These are phyloP conservation scores for Starmerella riodocensis DNA, from an alignment of 805 yeast species.

Conservation along the genomic window DNA sequence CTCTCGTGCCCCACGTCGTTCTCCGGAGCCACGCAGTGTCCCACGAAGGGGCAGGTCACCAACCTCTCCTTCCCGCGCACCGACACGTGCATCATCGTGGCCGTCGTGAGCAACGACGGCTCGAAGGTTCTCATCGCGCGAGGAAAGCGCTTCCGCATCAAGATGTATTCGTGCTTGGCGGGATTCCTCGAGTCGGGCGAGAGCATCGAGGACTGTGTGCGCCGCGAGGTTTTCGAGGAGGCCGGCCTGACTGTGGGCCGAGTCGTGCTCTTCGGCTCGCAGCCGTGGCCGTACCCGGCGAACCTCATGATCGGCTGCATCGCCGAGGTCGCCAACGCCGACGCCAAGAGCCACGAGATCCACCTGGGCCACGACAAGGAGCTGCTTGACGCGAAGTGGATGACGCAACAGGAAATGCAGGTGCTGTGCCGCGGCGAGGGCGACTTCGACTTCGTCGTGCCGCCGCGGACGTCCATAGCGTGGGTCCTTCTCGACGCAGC, in stretches of 20 bases:
- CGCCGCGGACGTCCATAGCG: slow-evolving; percentile 28
- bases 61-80: slow-evolving; percentile 86
- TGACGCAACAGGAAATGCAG: slow-evolving; percentile 42
- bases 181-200: slow-evolving; percentile 96
- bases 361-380: slow-evolving; percentile 75
- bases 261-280: slow-evolving; percentile 56
- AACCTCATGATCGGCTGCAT: slow-evolving; percentile 88
- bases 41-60: slow-evolving; percentile 37
- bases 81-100: slow-evolving; percentile 77
- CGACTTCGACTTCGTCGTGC: slow-evolving; percentile 20
- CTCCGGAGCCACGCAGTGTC: slow-evolving; percentile 24
- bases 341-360: slow-evolving; percentile 30
- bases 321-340: slow-evolving; percentile 59
- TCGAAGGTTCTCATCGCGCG: slow-evolving; percentile 58
- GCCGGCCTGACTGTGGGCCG: slow-evolving; percentile 59
- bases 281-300: slow-evolving; percentile 98
- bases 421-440: slow-evolving; percentile 25
- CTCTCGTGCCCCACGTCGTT: slow-evolving; percentile 26
- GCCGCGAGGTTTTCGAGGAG: slow-evolving; percentile 90
- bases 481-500: slow-evolving; percentile 24
- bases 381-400: slow-evolving; percentile 77
- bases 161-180: slow-evolving; percentile 74
- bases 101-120: slow-evolving; percentile 50
- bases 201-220: slow-evolving; percentile 74
- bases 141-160: slow-evolving; percentile 44